These are phyloP conservation scores for Phaffia tasmanica DNA, from an alignment of 768 basidiomycete species.

Conservation along the genomic window DNA sequence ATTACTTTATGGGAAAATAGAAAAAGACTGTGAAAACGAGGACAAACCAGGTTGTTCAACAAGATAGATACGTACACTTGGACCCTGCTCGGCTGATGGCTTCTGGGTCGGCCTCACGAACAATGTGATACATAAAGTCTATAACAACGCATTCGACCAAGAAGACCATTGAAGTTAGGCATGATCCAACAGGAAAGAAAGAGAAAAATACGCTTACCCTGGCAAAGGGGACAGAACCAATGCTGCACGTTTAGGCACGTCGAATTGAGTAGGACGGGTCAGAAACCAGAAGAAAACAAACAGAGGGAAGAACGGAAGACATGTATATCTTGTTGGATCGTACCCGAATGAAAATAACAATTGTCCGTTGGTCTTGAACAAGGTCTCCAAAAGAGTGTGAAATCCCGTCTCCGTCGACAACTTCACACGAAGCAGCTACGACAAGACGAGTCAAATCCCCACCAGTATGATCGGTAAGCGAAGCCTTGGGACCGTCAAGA, in stretches of 20 bases:
- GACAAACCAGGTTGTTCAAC: neutral
- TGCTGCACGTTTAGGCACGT: neutral
- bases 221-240: constrained; percentile 63
- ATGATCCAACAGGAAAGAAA: neutral
- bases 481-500: neutral
- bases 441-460: no score
- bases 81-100: constrained; percentile 37
- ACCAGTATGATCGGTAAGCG: neutral
- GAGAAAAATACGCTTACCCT: constrained; percentile 33
- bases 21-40: constrained; percentile 19
- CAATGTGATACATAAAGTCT: constrained; percentile 69
- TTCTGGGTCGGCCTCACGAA: constrained; percentile 44
- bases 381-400: constrained; percentile 59
- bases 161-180: neutral
- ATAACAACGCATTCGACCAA: neutral
- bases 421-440: constrained; percentile 41
- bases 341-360: constrained; percentile 66
- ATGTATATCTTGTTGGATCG: constrained; percentile 51
- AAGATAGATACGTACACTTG: constrained; percentile 22
- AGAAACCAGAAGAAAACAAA: constrained; percentile 5
- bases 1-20: constrained; percentile 43
- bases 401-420: constrained; percentile 58
- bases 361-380: constrained; percentile 45
- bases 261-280: no score
- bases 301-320: constrained; percentile 36